Percentiles rank a stretch among this genome's conserved stretches.
phyloP scores from a whole-genome alignment of 306 rosid genomes.

The Inga laurina region DNA sequence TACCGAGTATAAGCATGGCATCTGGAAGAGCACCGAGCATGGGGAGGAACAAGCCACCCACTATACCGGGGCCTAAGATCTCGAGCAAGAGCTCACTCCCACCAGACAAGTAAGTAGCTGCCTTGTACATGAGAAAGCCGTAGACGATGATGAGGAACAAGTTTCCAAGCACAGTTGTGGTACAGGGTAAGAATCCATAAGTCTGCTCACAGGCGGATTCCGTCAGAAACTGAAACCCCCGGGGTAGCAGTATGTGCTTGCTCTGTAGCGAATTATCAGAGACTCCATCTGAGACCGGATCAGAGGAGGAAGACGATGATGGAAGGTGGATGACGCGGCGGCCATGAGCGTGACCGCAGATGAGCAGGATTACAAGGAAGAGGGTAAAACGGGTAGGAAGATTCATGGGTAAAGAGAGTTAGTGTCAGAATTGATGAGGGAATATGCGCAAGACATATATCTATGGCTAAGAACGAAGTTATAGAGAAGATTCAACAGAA shows the following conservation, averaged over 20 bases:
- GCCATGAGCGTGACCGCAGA: slow-evolving; percentile 46
- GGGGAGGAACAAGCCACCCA: slow-evolving; percentile 92
- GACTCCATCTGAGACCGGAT: slow-evolving; percentile 68
- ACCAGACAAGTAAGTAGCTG: slow-evolving; percentile 72
- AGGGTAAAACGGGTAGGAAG: neutral
- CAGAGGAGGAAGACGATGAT: slow-evolving; percentile 24
- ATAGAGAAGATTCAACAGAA: too few relatives aligned
- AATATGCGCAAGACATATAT: neutral
- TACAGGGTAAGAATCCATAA: slow-evolving; percentile 88
- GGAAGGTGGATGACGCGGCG: slow-evolving; percentile 25
- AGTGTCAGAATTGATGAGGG: neutral
- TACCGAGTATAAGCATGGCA: slow-evolving; percentile 62
- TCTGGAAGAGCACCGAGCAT: slow-evolving; percentile 62
- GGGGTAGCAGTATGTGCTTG: slow-evolving; percentile 22
- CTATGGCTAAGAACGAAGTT: neutral
- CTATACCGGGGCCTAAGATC: slow-evolving; percentile 91
- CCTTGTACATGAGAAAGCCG: slow-evolving; percentile 69
- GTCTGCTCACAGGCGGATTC: slow-evolving; percentile 77
- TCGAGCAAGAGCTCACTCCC: slow-evolving; percentile 91
- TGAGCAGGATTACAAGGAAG: slow-evolving; percentile 41
- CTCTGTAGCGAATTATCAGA: neutral
- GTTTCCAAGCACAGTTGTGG: slow-evolving; percentile 52
- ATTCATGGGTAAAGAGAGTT: neutral
- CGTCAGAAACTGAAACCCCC: neutral
- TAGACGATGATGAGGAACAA: slow-evolving; percentile 69